Evolutionary conservation across 2,329 filamentous ascomycete genomes (phyloP).

Genomic region (Exophiala sideris): DNA sequence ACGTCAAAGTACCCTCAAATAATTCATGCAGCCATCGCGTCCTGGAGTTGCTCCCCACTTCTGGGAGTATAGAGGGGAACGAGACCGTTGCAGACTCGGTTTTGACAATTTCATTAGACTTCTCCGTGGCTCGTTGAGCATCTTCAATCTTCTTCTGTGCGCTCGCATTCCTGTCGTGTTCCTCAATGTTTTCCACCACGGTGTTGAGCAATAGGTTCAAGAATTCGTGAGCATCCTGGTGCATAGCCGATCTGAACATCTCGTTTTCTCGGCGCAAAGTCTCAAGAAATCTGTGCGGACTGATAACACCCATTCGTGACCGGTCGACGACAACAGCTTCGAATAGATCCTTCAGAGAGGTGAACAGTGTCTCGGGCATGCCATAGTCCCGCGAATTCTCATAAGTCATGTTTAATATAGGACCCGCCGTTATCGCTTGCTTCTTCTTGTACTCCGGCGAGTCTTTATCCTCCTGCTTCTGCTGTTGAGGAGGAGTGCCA

Average conservation of each 20-base stretch:
- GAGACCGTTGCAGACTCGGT: constrained; percentile 49
- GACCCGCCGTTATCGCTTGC: constrained; percentile 81
- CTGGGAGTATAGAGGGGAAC: constrained; percentile 33
- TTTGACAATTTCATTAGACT: constrained; percentile 46
- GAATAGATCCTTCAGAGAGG: constrained; percentile 93
- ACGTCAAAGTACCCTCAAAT: constrained; percentile 91
- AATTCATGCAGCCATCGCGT: constrained; percentile 94
- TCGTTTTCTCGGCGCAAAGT: constrained; percentile 93
- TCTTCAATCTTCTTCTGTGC: constrained; percentile 50
- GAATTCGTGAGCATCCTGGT: constrained; percentile 98
- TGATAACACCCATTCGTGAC: constrained; percentile 82
- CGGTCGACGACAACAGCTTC: constrained; percentile 78
- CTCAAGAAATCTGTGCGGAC: constrained; percentile 88
- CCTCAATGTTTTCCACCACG: constrained; percentile 89
- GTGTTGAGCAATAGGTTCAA: constrained; percentile 93
- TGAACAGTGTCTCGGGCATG: constrained; percentile 94
- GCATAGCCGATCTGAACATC: constrained; percentile 95
- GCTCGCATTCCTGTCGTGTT: constrained; percentile 61
- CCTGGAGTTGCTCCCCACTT: constrained; percentile 55
- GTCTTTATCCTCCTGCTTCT: constrained; percentile 86
- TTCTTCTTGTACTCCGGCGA: constrained; percentile 98
- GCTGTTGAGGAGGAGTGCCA: constrained; percentile 41
- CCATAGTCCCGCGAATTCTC: constrained; percentile 78
- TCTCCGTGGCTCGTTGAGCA: constrained; percentile 35
- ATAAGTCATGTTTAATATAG: constrained; percentile 77